These are phyloP conservation scores for Venturia effusa DNA, from an alignment of 2,329 filamentous ascomycete species.

Conservation along the genomic window DNA sequence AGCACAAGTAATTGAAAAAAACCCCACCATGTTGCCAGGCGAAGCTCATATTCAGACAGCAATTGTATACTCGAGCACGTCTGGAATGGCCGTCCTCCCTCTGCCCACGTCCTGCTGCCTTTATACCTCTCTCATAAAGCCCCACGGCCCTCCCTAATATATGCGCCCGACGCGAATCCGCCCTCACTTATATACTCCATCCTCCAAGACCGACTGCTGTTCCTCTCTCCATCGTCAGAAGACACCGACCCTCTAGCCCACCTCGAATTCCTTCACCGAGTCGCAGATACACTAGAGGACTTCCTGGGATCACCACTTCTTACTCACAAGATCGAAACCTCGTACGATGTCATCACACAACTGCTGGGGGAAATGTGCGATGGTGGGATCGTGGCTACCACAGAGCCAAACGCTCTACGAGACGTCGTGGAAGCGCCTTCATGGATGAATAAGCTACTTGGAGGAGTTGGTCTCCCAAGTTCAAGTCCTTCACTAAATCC, in stretches of 20 bases:
- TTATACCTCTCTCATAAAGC: conserved; percentile 74
- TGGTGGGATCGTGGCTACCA: conserved; percentile 76
- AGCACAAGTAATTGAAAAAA: conserved; percentile 59
- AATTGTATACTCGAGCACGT: conserved; percentile 77
- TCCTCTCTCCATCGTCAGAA: conserved; percentile 71
- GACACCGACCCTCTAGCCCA: conserved; percentile 84
- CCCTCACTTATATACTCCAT: conserved; percentile 84
- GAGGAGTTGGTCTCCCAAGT: conserved; percentile 76
- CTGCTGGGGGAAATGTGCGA: conserved; percentile 94
- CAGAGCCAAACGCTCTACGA: conserved; percentile 82
- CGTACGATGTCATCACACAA: conserved; percentile 90
- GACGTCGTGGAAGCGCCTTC: conserved; percentile 89
- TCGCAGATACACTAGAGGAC: conserved; percentile 87
- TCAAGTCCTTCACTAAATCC: conserved; percentile 24
- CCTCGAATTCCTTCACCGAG: conserved; percentile 87
- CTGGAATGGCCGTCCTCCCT: conserved; percentile 72
- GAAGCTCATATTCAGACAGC: conserved; percentile 36
- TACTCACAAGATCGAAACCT: conserved; percentile 74
- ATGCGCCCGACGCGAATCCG: conserved; percentile 70
- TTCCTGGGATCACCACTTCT: conserved; percentile 83
- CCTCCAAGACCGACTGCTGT: conserved; percentile 74
- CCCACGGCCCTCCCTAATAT: conserved; percentile 77
- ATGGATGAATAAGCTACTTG: conserved; percentile 77
- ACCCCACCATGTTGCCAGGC: conserved; percentile 7
- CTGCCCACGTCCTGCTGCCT: conserved; percentile 65